Evolutionary conservation across 306 rosid species (phyloP), one percentile per base, ranked within the genome.

Genomic region (Heteromeles arbutifolia): DNA sequence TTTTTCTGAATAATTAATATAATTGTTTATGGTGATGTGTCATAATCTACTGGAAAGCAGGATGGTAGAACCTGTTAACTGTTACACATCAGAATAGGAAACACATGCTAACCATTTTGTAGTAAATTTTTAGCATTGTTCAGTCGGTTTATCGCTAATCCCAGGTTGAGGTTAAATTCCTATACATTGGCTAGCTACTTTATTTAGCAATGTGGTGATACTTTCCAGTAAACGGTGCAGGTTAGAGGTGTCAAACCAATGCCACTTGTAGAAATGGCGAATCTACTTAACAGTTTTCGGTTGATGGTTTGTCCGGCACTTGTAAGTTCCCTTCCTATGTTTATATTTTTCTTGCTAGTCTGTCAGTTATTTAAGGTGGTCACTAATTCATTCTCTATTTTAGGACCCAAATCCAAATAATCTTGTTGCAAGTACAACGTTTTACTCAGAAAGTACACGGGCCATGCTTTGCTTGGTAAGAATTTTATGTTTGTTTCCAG

Each of bases 391-490:
- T 81, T 79, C 66, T 82, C 70, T 82, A 72, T 74, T 80, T 53
- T 62, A 96, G 99, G 99, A 96, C 73, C 99, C 99, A 50, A 96
- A 96, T 86, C 98, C 99, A 61, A 96, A 96, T 81, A 96, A 96
- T 80, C 89, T 92, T 61, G 93, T 92, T 37, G 97, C 88, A 32
- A 90, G 99, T 78, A 89, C 97, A 56, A 90, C 97, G 44, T 96
- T 90, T 83, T 90, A 78, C 87, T 96, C 99, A 65, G 99, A 96
- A 80, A 89, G 88, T 78, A 96, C 97, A 32, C 89, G 88, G 79
- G 92, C 98, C 72, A 92, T 96, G 99, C 97, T 96, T 52, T 96
- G 99, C 86, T 84, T 96, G 79, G 99, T 96, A 89, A 92, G 97
- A 73, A 19, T 22, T 74, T 21, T 57, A 18, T 82, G 67, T 81